Evolutionary conservation across 352 stramenopile species (phyloP), one percentile per base, ranked within the genome.

Genomic region (Thraustochytrium sp.): DNA sequence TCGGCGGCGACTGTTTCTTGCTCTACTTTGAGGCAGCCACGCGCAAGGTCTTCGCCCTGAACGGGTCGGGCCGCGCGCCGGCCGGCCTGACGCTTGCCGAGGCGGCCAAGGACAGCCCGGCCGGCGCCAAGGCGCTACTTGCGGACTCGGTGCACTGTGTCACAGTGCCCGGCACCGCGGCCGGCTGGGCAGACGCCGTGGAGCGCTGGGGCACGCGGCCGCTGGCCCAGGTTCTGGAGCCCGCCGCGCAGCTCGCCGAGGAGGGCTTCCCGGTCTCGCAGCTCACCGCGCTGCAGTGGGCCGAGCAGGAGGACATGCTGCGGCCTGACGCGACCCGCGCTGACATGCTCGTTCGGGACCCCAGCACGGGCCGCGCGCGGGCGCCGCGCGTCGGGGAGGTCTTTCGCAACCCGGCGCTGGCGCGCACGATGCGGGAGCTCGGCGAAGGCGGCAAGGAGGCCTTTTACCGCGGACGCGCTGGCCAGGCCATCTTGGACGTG

Each of bases 1-100:
- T 93, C 55, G 93, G 88, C 38, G 93, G 93, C 38, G 96, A 99
- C 89, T 97, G 94, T 88, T 99, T 99, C 87, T 88, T 96, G 84
- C 91, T 99, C 38, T 98, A 93, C 88, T 98, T 95, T 85, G 90
- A 98, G 85, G 91, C 92, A 26, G 85, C 87, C 26, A 93, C 85
- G 13, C 92, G 92, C 73, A 86, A 91, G 48, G 94, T 98, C 34
- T 87, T 86, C 18, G 91, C 89, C 1, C 88, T 98, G 59, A 98
- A 98, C 86, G 96, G 95, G 37, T 97, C 91, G 78, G 96, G 96
- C 36, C 89, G 89, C 72, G 94, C 90, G 84, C 90, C 94, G 21
- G 85, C 86, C 18, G 88, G 86, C 49, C 88, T 98, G 23, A 97
- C 90, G 37, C 85, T 96, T 2, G 90, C 96, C 29, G 65, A 87